These are phyloP conservation scores for Colletotrichum euphorbiae DNA, from an alignment of 2,329 filamentous ascomycete species.

Conservation along the genomic window DNA sequence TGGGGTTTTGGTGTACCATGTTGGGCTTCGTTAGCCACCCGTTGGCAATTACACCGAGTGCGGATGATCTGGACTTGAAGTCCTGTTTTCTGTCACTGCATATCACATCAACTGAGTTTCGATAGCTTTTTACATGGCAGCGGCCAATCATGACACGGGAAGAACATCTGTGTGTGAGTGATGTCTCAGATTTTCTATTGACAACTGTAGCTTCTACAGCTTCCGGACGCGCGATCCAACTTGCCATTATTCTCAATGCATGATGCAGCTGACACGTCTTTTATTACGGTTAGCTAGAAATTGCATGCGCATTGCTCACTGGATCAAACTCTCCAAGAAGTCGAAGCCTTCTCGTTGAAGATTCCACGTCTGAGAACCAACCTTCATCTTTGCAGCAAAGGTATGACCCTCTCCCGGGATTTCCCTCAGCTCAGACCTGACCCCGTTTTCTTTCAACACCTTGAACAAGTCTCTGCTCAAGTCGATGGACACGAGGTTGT, in stretches of 20 bases:
- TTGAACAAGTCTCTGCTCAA: conserved; percentile 49
- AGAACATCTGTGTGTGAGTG: not conserved
- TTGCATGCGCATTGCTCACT: not conserved
- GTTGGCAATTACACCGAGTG: conserved; percentile 21
- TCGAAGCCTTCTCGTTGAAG: conserved; percentile 55
- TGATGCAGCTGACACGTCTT: not conserved
- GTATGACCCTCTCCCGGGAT: conserved; percentile 57
- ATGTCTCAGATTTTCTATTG: too few species aligned
- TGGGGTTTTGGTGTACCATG: not conserved
- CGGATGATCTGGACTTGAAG: not conserved
- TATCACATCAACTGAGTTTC: not conserved
- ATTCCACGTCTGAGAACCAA: conserved; percentile 50
- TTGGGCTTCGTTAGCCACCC: not conserved
- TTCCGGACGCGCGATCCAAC: not conserved
- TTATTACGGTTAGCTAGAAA: not conserved
- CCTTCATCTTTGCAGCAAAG: conserved; percentile 55
- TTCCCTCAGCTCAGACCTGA: conserved; percentile 51
- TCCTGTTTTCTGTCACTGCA: not conserved
- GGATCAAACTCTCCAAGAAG: conserved; percentile 49
- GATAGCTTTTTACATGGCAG: not conserved
- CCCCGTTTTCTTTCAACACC: conserved; percentile 45
- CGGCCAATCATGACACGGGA: conserved; percentile 4
- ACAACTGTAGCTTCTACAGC: not conserved
- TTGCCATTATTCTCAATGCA: not conserved
- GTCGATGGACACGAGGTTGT: conserved; percentile 52